Evolutionary conservation across 352 stramenopile species (phyloP).

Genomic region (Thalassiosira ordinaria): DNA sequence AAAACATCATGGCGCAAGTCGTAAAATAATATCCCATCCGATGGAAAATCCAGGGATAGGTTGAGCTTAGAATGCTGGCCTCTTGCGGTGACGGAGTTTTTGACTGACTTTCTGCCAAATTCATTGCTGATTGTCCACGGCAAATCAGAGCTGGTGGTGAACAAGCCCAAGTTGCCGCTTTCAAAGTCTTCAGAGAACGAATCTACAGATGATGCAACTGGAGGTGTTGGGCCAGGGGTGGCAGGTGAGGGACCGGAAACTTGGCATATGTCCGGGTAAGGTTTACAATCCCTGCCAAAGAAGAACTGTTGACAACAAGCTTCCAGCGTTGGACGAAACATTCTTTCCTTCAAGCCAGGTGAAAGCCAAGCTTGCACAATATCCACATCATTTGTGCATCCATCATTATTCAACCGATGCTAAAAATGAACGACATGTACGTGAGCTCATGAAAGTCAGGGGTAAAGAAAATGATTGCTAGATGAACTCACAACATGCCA

Average conservation of each 20-base stretch:
- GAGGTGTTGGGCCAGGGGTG: background rate
- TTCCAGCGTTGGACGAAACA: background rate
- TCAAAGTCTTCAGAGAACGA: slow-evolving; percentile 24
- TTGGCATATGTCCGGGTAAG: too few species aligned
- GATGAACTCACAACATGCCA: too few species aligned
- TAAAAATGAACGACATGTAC: too few species aligned
- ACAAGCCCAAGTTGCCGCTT: slow-evolving; percentile 7
- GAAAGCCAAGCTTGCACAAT: too few species aligned
- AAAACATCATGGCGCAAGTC: slow-evolving; percentile 25
- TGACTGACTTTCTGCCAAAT: slow-evolving; percentile 4
- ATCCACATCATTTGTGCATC: too few species aligned
- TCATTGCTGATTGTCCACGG: slow-evolving; percentile 16
- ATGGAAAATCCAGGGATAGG: slow-evolving; percentile 16
- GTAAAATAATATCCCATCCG: slow-evolving; percentile 11
- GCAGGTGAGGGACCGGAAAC: too few species aligned
- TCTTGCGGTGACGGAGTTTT: background rate
- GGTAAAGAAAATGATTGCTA: too few species aligned
- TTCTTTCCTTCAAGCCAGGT: background rate
- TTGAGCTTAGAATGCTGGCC: slow-evolving; percentile 3
- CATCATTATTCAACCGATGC: too few species aligned
- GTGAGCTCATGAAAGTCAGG: too few species aligned
- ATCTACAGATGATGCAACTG: background rate
- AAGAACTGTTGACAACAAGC: background rate
- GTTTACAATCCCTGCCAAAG: background rate
- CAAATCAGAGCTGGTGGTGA: background rate